A percentile compares a stretch with the other conserved stretches of the same genome.
These are phyloP conservation scores for Geoglossum glabrum DNA, from an alignment of 495 filamentous ascomycete genomes.

Conservation along the genomic window DNA sequence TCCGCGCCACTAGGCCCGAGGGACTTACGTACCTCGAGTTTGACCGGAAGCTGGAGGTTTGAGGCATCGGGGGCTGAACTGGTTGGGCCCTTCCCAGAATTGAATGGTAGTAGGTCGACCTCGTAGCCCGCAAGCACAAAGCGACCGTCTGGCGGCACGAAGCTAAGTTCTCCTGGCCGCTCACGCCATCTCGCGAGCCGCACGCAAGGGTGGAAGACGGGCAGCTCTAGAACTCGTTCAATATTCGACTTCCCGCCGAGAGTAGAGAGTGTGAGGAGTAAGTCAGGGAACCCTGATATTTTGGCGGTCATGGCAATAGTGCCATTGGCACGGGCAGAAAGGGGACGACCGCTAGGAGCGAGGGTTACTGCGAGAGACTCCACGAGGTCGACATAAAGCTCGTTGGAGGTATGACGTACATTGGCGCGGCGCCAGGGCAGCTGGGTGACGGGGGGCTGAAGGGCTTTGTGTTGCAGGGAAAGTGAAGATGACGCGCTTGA, in stretches of 20 bases:
- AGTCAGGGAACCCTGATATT: slow-evolving; percentile 81
- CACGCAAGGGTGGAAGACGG: slow-evolving; percentile 93
- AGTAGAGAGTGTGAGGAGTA: slow-evolving; percentile 57
- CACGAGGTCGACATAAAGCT: slow-evolving; percentile 90
- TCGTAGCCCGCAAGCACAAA: slow-evolving; percentile 91
- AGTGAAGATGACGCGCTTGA: background rate
- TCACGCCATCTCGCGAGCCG: slow-evolving; percentile 70
- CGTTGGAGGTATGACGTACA: slow-evolving; percentile 89
- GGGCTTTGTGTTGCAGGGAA: background rate
- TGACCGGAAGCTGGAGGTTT: slow-evolving; percentile 62
- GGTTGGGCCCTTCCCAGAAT: slow-evolving; percentile 16
- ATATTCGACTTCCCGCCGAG: slow-evolving; percentile 51
- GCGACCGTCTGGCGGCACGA: slow-evolving; percentile 87
- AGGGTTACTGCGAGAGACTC: slow-evolving; percentile 75
- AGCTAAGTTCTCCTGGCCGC: slow-evolving; percentile 73
- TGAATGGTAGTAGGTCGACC: slow-evolving; percentile 63
- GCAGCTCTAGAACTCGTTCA: slow-evolving; percentile 55
- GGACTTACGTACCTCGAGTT: slow-evolving; percentile 59
- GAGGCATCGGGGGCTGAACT: slow-evolving; percentile 18
- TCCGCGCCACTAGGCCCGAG: slow-evolving; percentile 56
- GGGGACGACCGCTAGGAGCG: slow-evolving; percentile 69
- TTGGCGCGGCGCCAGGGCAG: slow-evolving; percentile 82
- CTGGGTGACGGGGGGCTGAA: slow-evolving; percentile 21
- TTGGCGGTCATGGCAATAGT: slow-evolving; percentile 91
- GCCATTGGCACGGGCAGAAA: slow-evolving; percentile 74